phyloP scores from a whole-genome alignment of 2,329 filamentous ascomycete species.

The Trichoderma lentiforme region DNA sequence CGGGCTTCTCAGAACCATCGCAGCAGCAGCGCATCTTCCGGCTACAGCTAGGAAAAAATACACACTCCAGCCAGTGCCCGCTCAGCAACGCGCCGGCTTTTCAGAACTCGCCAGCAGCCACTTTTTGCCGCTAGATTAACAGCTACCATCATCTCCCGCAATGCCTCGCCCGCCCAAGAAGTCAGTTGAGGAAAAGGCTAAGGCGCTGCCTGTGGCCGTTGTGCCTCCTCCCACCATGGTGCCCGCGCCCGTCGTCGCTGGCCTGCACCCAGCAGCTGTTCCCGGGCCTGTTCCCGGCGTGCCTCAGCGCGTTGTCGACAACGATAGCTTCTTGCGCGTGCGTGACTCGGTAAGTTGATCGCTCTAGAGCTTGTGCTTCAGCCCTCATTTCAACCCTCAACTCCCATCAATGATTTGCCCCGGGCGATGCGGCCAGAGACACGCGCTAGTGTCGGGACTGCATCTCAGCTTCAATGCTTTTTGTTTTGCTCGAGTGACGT shows the following conservation, averaged over 20 bases:
- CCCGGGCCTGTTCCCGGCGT: slow-evolving; percentile 22
- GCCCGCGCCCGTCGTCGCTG: slow-evolving; percentile 29
- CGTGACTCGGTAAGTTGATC: slow-evolving; percentile 72
- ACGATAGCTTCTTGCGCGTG: slow-evolving; percentile 75
- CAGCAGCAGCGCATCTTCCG: slow-evolving; percentile 13
- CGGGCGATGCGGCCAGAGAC: neutral
- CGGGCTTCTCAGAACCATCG: slow-evolving; percentile 10
- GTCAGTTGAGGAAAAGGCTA: slow-evolving; percentile 38
- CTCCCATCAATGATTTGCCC: neutral
- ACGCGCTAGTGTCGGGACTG: neutral
- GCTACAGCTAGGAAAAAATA: neutral
- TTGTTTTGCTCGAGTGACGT: slow-evolving; percentile 12
- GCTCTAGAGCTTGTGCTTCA: neutral
- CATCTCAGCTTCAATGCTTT: neutral
- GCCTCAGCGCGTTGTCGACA: slow-evolving; percentile 51
- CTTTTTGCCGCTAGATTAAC: neutral
- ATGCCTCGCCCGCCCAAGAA: slow-evolving; percentile 49
- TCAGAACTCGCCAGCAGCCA: neutral
- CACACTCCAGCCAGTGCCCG: neutral
- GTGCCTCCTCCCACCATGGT: slow-evolving; percentile 40
- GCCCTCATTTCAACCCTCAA: neutral
- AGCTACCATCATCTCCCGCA: slow-evolving; percentile 14
- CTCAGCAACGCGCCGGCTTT: slow-evolving; percentile 5
- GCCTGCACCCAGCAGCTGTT: slow-evolving; percentile 21
- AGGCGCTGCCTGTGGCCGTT: slow-evolving; percentile 32